Percentiles rank a stretch among this genome's conserved stretches.
Evolutionary conservation across 805 yeast species (phyloP).

Genomic region (Maudiozyma serrabonitensis): DNA sequence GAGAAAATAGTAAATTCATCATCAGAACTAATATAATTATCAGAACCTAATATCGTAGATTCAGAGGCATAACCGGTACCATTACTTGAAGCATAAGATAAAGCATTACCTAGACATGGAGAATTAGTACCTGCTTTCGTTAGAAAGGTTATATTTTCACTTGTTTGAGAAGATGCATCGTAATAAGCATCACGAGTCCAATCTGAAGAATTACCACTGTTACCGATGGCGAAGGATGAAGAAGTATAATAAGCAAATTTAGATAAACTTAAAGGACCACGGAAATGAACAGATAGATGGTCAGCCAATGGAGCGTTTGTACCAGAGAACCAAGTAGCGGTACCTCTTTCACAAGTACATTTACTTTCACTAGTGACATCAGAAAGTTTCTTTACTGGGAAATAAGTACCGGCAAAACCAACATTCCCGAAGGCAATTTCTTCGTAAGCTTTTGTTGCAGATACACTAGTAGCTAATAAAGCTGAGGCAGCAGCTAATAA

Average conservation of each 20-base stretch:
- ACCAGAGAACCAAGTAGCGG: conserved; percentile 35
- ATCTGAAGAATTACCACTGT: conserved; percentile 29
- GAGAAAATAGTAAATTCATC: conserved; percentile 55
- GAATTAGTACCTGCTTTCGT: conserved; percentile 52
- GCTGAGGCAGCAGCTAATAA: background rate
- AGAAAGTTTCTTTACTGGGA: conserved; percentile 22
- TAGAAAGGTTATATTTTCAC: conserved; percentile 58
- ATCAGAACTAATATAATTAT: conserved; percentile 44
- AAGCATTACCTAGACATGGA: conserved; percentile 58
- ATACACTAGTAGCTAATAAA: background rate
- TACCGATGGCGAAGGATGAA: conserved; percentile 29
- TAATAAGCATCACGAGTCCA: conserved; percentile 59
- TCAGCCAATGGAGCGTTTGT: conserved; percentile 55
- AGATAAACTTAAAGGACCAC: conserved; percentile 59
- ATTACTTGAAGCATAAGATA: conserved; percentile 49
- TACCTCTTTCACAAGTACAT: conserved; percentile 26
- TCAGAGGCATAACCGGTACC: conserved; percentile 40
- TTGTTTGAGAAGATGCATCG: conserved; percentile 34
- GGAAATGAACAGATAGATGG: conserved; percentile 63
- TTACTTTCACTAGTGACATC: conserved; percentile 12
- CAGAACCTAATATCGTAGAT: conserved; percentile 40
- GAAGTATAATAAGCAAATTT: conserved; percentile 55
- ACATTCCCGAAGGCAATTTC: conserved; percentile 23
- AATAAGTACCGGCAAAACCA: conserved; percentile 26
- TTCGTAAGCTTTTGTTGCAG: conserved; percentile 11